Evolutionary conservation across 768 basidiomycete genomes (phyloP).

Genomic region (Nidularia pulvinata): DNA sequence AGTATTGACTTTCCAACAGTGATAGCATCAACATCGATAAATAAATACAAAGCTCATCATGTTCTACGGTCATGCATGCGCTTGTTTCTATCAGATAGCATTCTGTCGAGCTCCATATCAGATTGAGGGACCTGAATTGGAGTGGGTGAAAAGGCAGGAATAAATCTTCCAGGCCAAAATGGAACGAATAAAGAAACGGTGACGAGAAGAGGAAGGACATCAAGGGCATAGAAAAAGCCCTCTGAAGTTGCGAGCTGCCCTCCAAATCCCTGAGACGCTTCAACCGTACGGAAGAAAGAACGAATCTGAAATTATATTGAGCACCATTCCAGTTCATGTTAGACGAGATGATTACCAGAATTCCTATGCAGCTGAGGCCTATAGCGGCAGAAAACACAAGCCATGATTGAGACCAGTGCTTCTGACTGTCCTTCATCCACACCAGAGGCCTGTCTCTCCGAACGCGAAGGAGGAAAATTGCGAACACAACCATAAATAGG

Average conservation of each 20-base stretch:
- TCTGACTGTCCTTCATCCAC: conserved; percentile 34
- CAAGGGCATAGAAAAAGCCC: conserved; percentile 61
- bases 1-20: too few species aligned
- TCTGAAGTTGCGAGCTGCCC: conserved; percentile 61
- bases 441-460: conserved; percentile 31
- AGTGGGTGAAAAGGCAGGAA: too few species aligned
- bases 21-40: too few species aligned
- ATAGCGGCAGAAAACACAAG: conserved; percentile 51
- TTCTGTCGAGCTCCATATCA: too few species aligned
- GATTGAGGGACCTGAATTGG: too few species aligned
- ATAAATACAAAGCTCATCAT: too few species aligned
- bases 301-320: conserved; percentile 43
- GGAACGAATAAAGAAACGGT: conserved; percentile 53
- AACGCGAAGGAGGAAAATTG: conserved; percentile 49
- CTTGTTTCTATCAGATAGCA: too few species aligned
- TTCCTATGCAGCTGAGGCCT: conserved; percentile 56
- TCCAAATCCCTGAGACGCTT: conserved; percentile 60
- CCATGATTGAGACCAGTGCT: conserved; percentile 59
- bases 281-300: conserved; percentile 59
- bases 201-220: conserved; percentile 66
- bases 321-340: not conserved
- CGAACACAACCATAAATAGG: conserved; percentile 43
- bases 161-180: conserved; percentile 66
- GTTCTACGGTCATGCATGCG: too few species aligned
- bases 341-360: conserved; percentile 43